Evolutionary conservation across 2,329 filamentous ascomycete species (phyloP), one percentile per base, ranked within the genome.

Genomic region (Aspergillus sp.): DNA sequence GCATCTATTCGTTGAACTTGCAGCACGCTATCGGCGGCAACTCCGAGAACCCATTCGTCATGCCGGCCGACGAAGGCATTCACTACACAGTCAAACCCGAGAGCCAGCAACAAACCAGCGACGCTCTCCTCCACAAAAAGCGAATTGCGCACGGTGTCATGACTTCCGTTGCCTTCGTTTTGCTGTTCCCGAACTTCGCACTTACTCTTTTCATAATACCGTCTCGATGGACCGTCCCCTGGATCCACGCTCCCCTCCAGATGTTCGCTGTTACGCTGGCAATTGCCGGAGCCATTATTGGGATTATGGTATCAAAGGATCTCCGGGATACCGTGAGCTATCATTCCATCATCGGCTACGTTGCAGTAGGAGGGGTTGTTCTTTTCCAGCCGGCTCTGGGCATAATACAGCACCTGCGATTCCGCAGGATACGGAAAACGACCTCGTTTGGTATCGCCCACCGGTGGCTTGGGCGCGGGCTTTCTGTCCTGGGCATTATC

Each of bases 301-400:
- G 71, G 7, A 50, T 73, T 26, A 63, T 62, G 24, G 49, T 73
- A 1, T 67, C 66, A 2, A 54, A 48, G 1, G 50, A 62, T 13
- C 39, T 63, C 14, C 41, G 44, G 16, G 41, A 64, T 40, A 37
- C 66, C 6, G 41, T 53, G 33, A 47, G 53, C 15, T 56, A 66
- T 27, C 71, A 74, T 37, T 57, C 65, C 3, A 59, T 69, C 45
- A 69, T 74, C 35, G 71, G 71, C 15, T 61, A 69, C 14, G 45
- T 71, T 5, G 58, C 71, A 6, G 54, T 74, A 25, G 52, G 52
- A 2, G 44, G 58, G 7, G 47, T 80, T 2, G 63, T 83, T 2
- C 56, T 75, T 11, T 67, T 77, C 40, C 67, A 71, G 36, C 70
- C 71, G 0, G 42, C 67, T 6, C 47, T 70, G 7, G 71, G 71